Conservation (phyloP, 2,329 filamentous ascomycete genomes). For the Penicillium carneum region DNA sequence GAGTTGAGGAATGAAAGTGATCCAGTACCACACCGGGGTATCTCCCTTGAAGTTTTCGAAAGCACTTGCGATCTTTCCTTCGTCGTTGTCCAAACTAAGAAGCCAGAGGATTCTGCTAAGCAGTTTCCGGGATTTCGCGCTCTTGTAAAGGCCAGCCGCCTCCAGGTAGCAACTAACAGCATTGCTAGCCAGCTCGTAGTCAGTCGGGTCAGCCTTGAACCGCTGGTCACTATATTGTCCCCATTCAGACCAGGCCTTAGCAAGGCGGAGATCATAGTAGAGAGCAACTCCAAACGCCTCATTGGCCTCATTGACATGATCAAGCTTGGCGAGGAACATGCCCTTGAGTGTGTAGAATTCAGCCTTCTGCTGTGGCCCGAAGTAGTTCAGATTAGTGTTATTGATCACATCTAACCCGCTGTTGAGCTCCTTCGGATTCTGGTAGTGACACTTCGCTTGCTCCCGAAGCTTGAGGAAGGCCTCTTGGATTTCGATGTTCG, state of each 20-base stretch:
- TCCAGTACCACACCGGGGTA: conserved; percentile 99
- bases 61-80: conserved; percentile 79
- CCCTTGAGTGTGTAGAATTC: conserved; percentile 99
- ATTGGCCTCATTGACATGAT: conserved; percentile 88
- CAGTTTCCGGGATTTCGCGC: conserved; percentile 91
- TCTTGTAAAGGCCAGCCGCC: conserved; percentile 95
- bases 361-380: conserved; percentile 92
- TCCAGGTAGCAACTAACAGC: conserved; percentile 96
- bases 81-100: conserved; percentile 87
- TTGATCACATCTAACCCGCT: conserved; percentile 98
- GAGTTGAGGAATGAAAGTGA: conserved; percentile 96
- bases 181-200: conserved; percentile 84
- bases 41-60: conserved; percentile 98
- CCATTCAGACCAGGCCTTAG: conserved; percentile 99
- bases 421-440: conserved; percentile 89
- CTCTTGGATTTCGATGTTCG: conserved; percentile 99
- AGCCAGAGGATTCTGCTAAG: conserved; percentile 94
- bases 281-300: conserved; percentile 92
- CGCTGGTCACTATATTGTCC: conserved; percentile 96
- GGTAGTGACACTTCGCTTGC: conserved; percentile 98
- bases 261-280: conserved; percentile 92
- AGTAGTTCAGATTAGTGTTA: conserved; percentile 99
- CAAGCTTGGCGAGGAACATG: conserved; percentile 96
- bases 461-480: conserved; percentile 98
- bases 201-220: conserved; percentile 87